Evolutionary conservation across 352 stramenopile species (phyloP), one percentile per base, ranked within the genome.

Genomic region (Globisporangium megalacanthum): DNA sequence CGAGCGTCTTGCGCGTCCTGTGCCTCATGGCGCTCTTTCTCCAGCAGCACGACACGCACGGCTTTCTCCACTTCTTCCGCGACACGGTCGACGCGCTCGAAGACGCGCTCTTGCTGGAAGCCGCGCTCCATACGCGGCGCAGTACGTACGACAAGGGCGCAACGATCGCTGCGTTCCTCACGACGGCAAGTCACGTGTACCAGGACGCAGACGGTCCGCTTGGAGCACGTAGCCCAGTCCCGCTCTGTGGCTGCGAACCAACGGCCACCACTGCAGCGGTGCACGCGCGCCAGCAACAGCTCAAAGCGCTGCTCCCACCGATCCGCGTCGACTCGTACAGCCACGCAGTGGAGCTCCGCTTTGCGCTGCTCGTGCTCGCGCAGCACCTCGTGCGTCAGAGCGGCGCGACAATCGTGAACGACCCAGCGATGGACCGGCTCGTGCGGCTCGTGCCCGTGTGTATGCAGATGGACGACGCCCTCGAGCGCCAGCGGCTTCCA

Each of bases 111-210:
- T 60, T 84, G 33, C 41, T 88, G 15, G 74, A 88, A 62, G 73
- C 82, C 22, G 70, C 62, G 6, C 46, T 86, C 6, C 72, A 65
- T 37, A 59, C 62, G 14, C 64, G 68, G 25, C 25, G 25, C 25
- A 29, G 25, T 29, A 29, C 25, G 25, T 29, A 4, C 25, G 25
- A 29, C 25, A 29, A 29, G 25, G 58, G 58, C 48, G 68, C 61
- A 1, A 70, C 37, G 22, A 72, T 88, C 45, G 58, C 66, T 33
- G 80, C 66, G 58, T 89, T 77, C 53, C 52, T 86, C 19, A 66
- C 80, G 57, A 86, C 79, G 14, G 73, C 72, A 14, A 84, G 84
- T 33, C 79, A 89, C 44, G 63, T 86, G 29, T 86, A 84, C 53
- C 78, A 86, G 61, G 67, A 85, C 33, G 65, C 77, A 1, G 76